phyloP scores from a whole-genome alignment of 345 rosid species.

The Salix purpurea region DNA sequence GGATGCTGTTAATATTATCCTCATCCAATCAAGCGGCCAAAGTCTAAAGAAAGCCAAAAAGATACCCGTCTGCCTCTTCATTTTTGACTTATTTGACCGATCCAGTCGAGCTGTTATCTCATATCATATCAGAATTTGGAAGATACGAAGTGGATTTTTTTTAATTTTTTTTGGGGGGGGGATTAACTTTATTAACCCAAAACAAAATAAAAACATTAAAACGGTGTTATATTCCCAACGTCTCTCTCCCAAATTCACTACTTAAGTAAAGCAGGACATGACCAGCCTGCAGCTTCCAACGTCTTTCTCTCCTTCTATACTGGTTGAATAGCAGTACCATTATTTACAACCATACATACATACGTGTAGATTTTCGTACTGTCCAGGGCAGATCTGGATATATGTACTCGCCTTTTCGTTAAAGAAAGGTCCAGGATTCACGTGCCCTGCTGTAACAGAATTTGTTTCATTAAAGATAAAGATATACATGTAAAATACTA shows the following conservation, averaged over 20 bases:
- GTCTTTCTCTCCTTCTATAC: neutral
- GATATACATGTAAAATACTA: neutral
- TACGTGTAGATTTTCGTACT: neutral
- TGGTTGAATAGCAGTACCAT: neutral
- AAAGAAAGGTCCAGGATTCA: slow-evolving; percentile 37
- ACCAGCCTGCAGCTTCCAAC: neutral
- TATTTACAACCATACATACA: neutral
- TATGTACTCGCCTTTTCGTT: slow-evolving; percentile 9
- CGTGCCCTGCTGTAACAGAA: slow-evolving; percentile 38
- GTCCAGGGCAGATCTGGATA: neutral
- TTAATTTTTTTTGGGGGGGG: neutral
- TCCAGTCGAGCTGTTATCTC: neutral
- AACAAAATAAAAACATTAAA: neutral
- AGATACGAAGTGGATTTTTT: neutral
- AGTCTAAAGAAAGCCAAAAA: neutral
- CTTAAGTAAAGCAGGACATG: neutral
- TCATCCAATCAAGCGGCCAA: neutral
- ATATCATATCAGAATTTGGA: neutral
- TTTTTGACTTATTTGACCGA: neutral
- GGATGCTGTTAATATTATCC: neutral
- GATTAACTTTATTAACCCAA: neutral
- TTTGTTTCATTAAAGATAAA: slow-evolving; percentile 12
- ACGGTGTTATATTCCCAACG: neutral
- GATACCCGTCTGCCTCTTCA: neutral
- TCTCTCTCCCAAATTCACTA: neutral